Percentiles rank a stretch among this genome's conserved stretches.
Conservation (phyloP, 345 rosid species). For the Eucalyptus pumila region DNA sequence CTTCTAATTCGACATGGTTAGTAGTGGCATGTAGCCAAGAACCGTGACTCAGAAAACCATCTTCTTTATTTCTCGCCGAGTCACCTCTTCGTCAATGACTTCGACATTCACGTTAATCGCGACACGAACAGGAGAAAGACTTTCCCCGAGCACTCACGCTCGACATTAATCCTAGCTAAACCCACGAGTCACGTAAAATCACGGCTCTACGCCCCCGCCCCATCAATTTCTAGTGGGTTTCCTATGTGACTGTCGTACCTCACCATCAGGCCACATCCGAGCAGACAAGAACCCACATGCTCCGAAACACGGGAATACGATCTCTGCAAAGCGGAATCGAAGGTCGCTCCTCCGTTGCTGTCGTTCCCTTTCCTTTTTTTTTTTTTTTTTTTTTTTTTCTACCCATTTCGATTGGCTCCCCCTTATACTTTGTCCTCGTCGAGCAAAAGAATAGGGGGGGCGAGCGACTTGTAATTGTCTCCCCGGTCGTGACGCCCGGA, state of each 20-base stretch:
- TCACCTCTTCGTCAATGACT: background rate
- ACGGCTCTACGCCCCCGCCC: background rate
- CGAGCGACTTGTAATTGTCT: background rate
- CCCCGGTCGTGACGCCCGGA: background rate
- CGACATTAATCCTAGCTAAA: background rate
- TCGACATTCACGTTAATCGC: background rate
- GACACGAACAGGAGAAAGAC: background rate
- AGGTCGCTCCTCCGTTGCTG: background rate
- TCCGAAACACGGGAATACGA: background rate
- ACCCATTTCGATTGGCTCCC: background rate
- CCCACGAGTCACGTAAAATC: background rate
- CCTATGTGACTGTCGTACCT: background rate
- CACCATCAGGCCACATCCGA: background rate
- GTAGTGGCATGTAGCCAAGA: background rate
- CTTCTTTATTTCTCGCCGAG: background rate
- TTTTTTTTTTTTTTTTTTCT: background rate
- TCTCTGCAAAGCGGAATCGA: background rate
- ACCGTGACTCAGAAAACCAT: background rate
- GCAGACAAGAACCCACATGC: background rate
- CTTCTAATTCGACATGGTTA: background rate
- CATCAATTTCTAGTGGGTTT: background rate
- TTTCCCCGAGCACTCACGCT: background rate
- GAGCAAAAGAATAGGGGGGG: background rate
- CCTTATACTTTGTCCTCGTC: background rate
- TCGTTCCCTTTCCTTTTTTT: background rate